Conservation (phyloP, 129 eudicot genomes). For the Mikania micrantha region DNA sequence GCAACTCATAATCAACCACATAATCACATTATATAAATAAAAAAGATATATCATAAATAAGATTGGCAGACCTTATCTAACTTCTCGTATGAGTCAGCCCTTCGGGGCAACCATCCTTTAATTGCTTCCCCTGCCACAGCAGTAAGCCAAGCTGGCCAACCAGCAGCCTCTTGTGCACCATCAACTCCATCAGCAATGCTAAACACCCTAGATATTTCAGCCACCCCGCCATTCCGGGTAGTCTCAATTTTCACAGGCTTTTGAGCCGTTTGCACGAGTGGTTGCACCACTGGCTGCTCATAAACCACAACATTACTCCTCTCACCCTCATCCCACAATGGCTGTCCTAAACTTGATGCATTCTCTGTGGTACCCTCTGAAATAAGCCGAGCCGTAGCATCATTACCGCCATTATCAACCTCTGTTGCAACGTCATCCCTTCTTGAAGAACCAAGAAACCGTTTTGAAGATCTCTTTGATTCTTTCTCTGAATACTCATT, state of each 20-base stretch:
- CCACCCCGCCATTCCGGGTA: constrained; percentile 22
- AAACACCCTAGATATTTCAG: constrained; percentile 43
- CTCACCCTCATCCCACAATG: constrained; percentile 42
- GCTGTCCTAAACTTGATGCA: constrained; percentile 36
- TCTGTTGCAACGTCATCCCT: constrained; percentile 54
- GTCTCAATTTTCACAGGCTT: constrained; percentile 18
- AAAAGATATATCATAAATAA: background rate
- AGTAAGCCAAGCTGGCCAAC: constrained; percentile 87
- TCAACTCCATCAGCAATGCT: constrained; percentile 54
- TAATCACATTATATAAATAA: background rate
- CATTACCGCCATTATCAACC: constrained; percentile 60
- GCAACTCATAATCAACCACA: background rate
- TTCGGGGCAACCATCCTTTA: constrained; percentile 78
- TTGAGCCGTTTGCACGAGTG: constrained; percentile 23
- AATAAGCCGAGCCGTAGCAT: constrained; percentile 61
- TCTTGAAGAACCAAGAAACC: constrained; percentile 47
- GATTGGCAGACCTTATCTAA: constrained; percentile 56
- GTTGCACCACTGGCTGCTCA: constrained; percentile 36
- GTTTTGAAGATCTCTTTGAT: constrained; percentile 48
- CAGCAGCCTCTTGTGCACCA: constrained; percentile 66
- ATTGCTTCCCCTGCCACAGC: constrained; percentile 91
- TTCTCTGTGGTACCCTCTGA: constrained; percentile 40
- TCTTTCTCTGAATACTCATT: constrained; percentile 43
- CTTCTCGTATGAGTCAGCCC: constrained; percentile 76
- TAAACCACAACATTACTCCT: constrained; percentile 34